A percentile compares a stretch with the other conserved stretches of the same genome.
Conservation (phyloP, 2,329 filamentous ascomycete species). For the Neoascochyta sp. region DNA sequence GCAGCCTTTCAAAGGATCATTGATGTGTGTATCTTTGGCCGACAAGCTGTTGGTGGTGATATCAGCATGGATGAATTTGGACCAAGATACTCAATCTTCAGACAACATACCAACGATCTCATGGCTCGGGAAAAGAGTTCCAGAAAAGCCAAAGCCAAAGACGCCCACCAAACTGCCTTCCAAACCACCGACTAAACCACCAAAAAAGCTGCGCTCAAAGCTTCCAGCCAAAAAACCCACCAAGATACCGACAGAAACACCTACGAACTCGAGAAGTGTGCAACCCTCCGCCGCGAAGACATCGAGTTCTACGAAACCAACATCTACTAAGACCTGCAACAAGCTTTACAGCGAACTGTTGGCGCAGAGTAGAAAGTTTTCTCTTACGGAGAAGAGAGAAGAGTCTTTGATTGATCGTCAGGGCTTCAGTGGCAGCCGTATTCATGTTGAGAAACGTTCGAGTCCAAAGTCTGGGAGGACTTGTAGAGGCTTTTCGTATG, state of each 20-base stretch:
- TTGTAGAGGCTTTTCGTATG: too few relatives aligned
- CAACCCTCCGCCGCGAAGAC: background rate
- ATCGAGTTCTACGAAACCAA: background rate
- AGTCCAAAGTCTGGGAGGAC: background rate
- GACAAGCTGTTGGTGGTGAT: too few relatives aligned
- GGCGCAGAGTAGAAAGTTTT: background rate
- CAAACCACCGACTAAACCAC: too few relatives aligned
- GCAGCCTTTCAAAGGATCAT: too few relatives aligned
- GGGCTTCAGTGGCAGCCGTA: background rate
- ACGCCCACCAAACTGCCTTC: too few relatives aligned
- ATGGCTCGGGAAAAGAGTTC: too few relatives aligned
- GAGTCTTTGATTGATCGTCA: background rate
- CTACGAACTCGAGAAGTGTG: background rate
- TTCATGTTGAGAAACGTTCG: background rate
- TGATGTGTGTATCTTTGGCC: too few relatives aligned
- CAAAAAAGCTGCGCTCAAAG: constrained; percentile 1
- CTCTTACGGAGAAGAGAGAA: background rate
- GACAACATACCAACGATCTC: too few relatives aligned
- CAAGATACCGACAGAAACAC: background rate
- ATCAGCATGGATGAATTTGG: too few relatives aligned
- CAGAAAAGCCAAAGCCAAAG: too few relatives aligned
- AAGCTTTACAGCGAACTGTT: constrained; percentile 1
- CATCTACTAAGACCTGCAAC: background rate
- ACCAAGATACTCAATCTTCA: too few relatives aligned
- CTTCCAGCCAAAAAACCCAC: background rate